Evolutionary conservation across 176 grass and related monocot species (phyloP).

Genomic region (barley (Hordeum vulgare)): MorexV3_pseudomolecules_assembly NC_058524.1:609302192-609302691

Average conservation of each 20-base stretch:
- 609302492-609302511: conserved; percentile 90
- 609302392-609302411: conserved; percentile 6
- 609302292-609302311: background rate
- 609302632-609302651: background rate
- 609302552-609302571: conserved; percentile 72
- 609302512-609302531: conserved; percentile 70
- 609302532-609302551: conserved; percentile 86
- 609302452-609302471: background rate
- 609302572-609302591: conserved; percentile 43
- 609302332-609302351: background rate
- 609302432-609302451: background rate
- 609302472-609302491: conserved; percentile 97
- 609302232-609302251: too few species aligned
- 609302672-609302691: conserved; percentile 5
- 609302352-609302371: background rate
- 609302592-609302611: conserved; percentile 16
- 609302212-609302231: too few species aligned
- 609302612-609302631: conserved; percentile 4
- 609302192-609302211: too few species aligned
- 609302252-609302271: background rate
- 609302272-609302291: background rate
- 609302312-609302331: background rate
- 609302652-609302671: background rate
- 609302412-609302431: conserved; percentile 15
- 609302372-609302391: conserved; percentile 5